phyloP scores from a whole-genome alignment of 2,329 filamentous ascomycete species.

The Colletotrichum paranaense region DNA sequence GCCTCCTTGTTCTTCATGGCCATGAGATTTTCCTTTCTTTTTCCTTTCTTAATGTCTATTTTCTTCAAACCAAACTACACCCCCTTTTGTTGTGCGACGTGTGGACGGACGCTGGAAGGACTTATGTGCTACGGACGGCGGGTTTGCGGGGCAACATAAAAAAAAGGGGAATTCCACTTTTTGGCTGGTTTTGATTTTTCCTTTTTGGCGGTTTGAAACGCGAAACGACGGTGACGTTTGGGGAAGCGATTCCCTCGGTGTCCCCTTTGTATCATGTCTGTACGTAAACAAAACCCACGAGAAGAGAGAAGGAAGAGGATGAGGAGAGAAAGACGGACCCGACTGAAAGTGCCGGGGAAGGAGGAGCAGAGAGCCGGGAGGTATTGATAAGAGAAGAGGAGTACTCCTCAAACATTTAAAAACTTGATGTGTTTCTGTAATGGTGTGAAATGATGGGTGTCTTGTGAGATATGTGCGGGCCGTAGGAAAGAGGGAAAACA shows the following conservation, averaged over 20 bases:
- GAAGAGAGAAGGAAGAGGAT: background rate
- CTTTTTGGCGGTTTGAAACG: conserved; percentile 1
- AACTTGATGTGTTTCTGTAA: background rate
- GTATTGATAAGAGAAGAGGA: background rate
- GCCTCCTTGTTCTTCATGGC: background rate
- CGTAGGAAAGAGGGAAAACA: too few relatives aligned
- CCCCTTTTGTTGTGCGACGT: conserved; percentile 18
- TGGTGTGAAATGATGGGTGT: background rate
- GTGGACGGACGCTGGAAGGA: conserved; percentile 23
- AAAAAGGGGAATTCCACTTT: conserved; percentile 19
- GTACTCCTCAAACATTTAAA: background rate
- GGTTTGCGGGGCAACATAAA: background rate
- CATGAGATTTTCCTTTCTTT: conserved; percentile 14
- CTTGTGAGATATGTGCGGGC: too few relatives aligned
- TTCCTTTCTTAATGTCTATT: conserved; percentile 35
- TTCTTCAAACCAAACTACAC: background rate
- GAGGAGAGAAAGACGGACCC: background rate
- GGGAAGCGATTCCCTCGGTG: conserved; percentile 29
- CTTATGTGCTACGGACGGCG: background rate
- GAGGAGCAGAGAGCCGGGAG: background rate
- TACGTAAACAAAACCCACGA: conserved; percentile 33
- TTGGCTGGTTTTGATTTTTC: conserved; percentile 13
- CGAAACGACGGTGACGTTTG: conserved; percentile 24
- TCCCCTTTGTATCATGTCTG: conserved; percentile 35
- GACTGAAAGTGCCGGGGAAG: background rate